Evolutionary conservation across 2,329 filamentous ascomycete species (phyloP), one percentile per base, ranked within the genome.

Genomic region (Claviceps purpurea): DNA sequence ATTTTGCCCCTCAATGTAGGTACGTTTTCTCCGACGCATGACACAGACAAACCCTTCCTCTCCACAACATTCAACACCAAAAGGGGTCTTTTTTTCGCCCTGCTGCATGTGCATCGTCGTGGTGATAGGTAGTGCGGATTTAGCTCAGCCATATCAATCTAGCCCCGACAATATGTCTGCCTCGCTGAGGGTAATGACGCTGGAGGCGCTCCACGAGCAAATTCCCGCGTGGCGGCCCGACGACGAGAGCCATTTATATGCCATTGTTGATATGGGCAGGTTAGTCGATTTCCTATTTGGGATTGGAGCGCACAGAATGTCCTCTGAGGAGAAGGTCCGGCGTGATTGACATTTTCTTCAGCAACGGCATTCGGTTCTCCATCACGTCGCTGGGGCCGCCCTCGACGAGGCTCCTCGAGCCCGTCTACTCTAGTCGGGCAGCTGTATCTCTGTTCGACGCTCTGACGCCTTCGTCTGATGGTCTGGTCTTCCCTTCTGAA

Each of bases 281-380:
- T 78, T 54, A 52, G 58, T 54, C 49, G 50, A 37, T 22, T 52
- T 56, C 5, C 4, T 14, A 2, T 10, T 11, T 26, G 10, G 30
- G 30, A 34, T 16, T 24, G 13, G 20, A 11, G 55, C 46, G n/a
- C 45, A n/a, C 37, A 41, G 30, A 11, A 11, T 34, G 30, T 34
- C 10, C 10, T 34, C 30, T 11, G 10, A 34, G 30, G 30, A 34
- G 10, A 34, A 34, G 10, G 30, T 34, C 30, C 30, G 30, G 10
- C 30, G 30, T 34, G 30, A 34, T 34, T 20, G n/a, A 30, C 37
- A 34, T 34, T 34, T 34, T 47, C 47, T 39, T 24, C 58, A 88
- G 89, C 73, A 96, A 95, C 72, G 90, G 89, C 60, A 91, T 95
- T 61, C 87, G 90, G 52, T 95, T 95, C 73, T 91, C 88, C 45